Percentiles rank a stretch among this genome's conserved stretches.
phyloP scores from a whole-genome alignment of 2,329 filamentous ascomycete species.

The Diaporthe sp. region DNA sequence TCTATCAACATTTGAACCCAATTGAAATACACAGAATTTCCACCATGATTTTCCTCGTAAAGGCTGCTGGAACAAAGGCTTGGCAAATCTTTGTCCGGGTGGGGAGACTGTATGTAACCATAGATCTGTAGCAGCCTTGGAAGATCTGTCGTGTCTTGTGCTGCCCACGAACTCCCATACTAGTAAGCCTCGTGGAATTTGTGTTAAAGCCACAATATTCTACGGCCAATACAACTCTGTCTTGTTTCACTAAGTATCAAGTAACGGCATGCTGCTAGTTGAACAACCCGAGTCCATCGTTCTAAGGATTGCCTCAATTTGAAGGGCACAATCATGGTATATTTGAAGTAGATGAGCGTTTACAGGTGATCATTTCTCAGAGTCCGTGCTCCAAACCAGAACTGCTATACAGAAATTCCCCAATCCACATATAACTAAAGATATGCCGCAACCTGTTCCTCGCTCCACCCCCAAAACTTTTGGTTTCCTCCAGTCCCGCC shows the following conservation, averaged over 20 bases:
- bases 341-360: not conserved
- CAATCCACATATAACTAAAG: not conserved
- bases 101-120: not conserved
- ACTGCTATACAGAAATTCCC: not conserved
- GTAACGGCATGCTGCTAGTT: too few species aligned
- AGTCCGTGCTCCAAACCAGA: not conserved
- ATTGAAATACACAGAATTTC: not conserved
- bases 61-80: not conserved
- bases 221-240: too few species aligned
- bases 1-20: not conserved
- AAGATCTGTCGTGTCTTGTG: not conserved
- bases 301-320: too few species aligned
- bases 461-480: constrained; percentile 54
- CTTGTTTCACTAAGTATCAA: too few species aligned
- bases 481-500: constrained; percentile 50
- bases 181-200: too few species aligned
- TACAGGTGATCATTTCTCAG: not conserved
- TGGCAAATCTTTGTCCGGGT: not conserved
- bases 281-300: too few species aligned
- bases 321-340: too few species aligned
- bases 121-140: not conserved
- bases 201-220: too few species aligned
- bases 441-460: constrained; percentile 48
- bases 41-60: not conserved
- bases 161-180: not conserved